Conservation (phyloP, 2,329 filamentous ascomycete genomes). For the Aureobasidium vineae region DNA sequence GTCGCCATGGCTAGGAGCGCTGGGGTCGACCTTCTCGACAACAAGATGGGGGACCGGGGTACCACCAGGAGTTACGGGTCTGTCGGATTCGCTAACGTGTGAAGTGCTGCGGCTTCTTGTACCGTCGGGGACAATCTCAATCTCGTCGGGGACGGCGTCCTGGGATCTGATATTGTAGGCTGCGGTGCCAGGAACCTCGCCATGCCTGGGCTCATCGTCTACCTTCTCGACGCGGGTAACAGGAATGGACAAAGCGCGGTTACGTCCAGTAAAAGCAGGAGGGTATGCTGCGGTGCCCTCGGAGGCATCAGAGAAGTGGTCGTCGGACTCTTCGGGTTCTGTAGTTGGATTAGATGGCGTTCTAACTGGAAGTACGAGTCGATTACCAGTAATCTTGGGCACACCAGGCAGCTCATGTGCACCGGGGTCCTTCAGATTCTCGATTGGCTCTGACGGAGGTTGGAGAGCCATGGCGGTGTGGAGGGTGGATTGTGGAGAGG, state of each 20-base stretch:
- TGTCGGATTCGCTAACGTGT: slow-evolving; percentile 44
- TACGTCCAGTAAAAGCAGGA: slow-evolving; percentile 43
- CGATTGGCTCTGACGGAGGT: slow-evolving; percentile 32
- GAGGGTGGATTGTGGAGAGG: slow-evolving; percentile 8
- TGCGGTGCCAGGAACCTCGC: slow-evolving; percentile 60
- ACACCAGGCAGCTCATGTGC: slow-evolving; percentile 33
- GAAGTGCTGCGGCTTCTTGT: slow-evolving; percentile 39
- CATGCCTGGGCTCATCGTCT: slow-evolving; percentile 58
- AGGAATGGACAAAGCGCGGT: slow-evolving; percentile 44
- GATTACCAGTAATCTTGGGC: slow-evolving; percentile 17
- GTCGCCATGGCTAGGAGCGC: slow-evolving; percentile 58
- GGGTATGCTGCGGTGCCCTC: slow-evolving; percentile 51
- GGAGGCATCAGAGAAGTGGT: slow-evolving; percentile 65
- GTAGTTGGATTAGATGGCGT: not conserved
- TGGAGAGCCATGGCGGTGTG: slow-evolving; percentile 25
- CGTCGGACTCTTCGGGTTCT: slow-evolving; percentile 47
- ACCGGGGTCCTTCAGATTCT: slow-evolving; percentile 33
- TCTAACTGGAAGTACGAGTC: too few relatives aligned
- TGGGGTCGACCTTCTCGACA: slow-evolving; percentile 61
- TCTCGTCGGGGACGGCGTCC: slow-evolving; percentile 63
- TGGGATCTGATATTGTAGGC: slow-evolving; percentile 58
- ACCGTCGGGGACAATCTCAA: slow-evolving; percentile 56
- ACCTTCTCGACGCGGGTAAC: slow-evolving; percentile 63
- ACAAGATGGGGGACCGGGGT: slow-evolving; percentile 58
- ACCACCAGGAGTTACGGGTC: slow-evolving; percentile 52